Percentiles rank a stretch among this genome's conserved stretches.
Evolutionary conservation across 805 yeast genomes (phyloP).

Genomic region (Nakazawaea pomicola): DNA sequence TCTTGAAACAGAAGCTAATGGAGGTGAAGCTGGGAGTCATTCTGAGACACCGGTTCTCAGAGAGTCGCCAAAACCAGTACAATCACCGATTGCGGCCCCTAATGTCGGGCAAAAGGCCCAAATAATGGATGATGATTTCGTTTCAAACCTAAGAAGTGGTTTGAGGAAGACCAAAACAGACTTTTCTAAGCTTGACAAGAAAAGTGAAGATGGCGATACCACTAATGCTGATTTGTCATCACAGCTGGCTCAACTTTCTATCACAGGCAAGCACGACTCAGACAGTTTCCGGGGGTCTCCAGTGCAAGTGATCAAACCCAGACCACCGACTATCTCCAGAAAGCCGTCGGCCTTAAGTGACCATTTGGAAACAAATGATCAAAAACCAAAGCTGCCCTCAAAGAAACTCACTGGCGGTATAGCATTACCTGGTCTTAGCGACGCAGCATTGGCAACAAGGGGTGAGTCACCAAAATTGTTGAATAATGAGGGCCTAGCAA

Average conservation of each 20-base stretch:
- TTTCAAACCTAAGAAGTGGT: conserved; percentile 14
- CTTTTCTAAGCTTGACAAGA: conserved; percentile 9
- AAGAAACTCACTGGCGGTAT: neutral
- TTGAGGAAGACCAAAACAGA: conserved; percentile 16
- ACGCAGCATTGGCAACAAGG: neutral
- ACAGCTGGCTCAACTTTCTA: too few species aligned
- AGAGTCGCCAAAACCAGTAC: neutral
- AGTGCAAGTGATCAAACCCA: too few species aligned
- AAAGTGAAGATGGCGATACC: conserved; percentile 4
- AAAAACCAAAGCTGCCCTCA: neutral
- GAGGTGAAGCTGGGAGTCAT: neutral
- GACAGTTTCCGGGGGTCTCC: too few species aligned
- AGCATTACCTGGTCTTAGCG: conserved; percentile 4
- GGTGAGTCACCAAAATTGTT: neutral
- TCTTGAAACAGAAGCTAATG: neutral
- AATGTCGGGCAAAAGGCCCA: neutral
- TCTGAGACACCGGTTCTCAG: neutral
- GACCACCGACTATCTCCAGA: conserved; percentile 16
- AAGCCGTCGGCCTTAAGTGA: conserved; percentile 17
- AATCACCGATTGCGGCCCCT: neutral
- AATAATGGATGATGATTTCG: conserved; percentile 10
- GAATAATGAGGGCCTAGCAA: neutral
- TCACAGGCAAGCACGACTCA: too few species aligned
- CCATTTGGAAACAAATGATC: too few species aligned
- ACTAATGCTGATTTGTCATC: too few species aligned